Percentiles rank a stretch among this genome's conserved stretches.
Evolutionary conservation across 805 yeast species (phyloP).

Genomic region (Pichia cabralensis): DNA sequence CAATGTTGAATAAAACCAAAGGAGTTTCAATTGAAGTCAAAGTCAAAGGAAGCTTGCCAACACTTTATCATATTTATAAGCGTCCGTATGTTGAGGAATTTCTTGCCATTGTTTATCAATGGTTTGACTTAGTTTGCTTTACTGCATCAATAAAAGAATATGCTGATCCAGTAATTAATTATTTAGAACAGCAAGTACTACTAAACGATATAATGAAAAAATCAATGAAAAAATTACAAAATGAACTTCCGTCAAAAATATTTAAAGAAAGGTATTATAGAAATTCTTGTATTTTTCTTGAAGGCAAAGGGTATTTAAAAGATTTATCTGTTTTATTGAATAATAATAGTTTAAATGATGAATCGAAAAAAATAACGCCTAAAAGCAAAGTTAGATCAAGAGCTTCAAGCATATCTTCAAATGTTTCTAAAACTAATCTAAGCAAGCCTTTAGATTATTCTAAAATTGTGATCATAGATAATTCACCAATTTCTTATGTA

Average conservation of each 20-base stretch:
- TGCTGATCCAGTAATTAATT: conserved; percentile 94
- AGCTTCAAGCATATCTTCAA: conserved; percentile 8
- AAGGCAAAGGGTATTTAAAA: conserved; percentile 80
- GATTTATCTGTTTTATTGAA: conserved; percentile 36
- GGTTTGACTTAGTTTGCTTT: conserved; percentile 86
- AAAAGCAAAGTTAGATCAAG: conserved; percentile 9
- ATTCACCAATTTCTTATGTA: conserved; percentile 85
- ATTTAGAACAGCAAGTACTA: conserved; percentile 59
- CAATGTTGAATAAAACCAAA: conserved; percentile 33
- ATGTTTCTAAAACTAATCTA: conserved; percentile 1
- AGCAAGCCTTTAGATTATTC: conserved; percentile 40
- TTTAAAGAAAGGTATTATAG: conserved; percentile 58
- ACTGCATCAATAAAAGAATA: conserved; percentile 93
- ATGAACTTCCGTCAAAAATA: conserved; percentile 27
- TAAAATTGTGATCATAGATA: conserved; percentile 73
- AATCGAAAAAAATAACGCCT: not conserved
- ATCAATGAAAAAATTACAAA: not conserved
- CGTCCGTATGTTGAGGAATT: conserved; percentile 88
- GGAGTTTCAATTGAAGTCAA: conserved; percentile 77
- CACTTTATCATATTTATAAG: conserved; percentile 83
- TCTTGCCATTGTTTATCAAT: conserved; percentile 61
- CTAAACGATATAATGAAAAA: conserved; percentile 20
- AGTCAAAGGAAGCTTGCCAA: conserved; percentile 51
- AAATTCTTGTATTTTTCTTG: conserved; percentile 63
- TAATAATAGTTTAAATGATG: not conserved